phyloP scores from a whole-genome alignment of 352 stramenopile species.

The Globisporangium apiculatum region DNA sequence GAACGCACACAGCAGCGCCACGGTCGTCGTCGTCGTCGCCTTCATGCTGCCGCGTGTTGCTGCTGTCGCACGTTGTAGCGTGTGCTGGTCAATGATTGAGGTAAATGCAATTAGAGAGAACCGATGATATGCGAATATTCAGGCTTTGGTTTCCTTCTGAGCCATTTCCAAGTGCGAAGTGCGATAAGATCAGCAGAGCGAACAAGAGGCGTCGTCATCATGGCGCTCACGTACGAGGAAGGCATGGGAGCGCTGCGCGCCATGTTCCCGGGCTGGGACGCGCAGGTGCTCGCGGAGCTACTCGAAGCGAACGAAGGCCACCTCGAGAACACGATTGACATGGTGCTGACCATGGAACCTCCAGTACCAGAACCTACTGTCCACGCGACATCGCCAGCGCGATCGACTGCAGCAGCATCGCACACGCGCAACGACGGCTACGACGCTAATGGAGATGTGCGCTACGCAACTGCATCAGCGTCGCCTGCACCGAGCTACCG shows the following conservation, averaged over 20 bases:
- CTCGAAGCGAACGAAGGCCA: slow-evolving; percentile 61
- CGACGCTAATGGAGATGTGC: background rate
- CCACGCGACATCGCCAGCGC: slow-evolving; percentile 2
- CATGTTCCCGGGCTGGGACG: slow-evolving; percentile 79
- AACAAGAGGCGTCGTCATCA: slow-evolving; percentile 9
- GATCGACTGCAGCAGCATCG: background rate
- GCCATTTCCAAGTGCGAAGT: slow-evolving; percentile 3
- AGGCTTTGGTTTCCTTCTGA: background rate
- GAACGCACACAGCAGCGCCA: slow-evolving; percentile 12
- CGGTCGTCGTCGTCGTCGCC: slow-evolving; percentile 12
- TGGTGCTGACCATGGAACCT: slow-evolving; percentile 62
- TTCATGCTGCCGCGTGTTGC: slow-evolving; percentile 6
- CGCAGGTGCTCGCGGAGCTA: slow-evolving; percentile 44
- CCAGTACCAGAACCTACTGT: slow-evolving; percentile 4
- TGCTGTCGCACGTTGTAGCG: too few relatives aligned
- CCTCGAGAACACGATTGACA: slow-evolving; percentile 70
- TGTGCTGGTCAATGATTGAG: too few relatives aligned
- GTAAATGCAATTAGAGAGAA: background rate
- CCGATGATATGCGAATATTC: background rate
- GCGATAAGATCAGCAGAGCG: background rate
- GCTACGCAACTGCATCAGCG: slow-evolving; percentile 5
- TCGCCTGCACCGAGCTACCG: slow-evolving; percentile 3
- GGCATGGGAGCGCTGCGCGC: slow-evolving; percentile 51
- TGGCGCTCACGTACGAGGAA: slow-evolving; percentile 54
- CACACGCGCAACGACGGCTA: background rate